Evolutionary conservation across 148 eudicot species (phyloP).

Genomic region (Rhododendron vialii): DNA sequence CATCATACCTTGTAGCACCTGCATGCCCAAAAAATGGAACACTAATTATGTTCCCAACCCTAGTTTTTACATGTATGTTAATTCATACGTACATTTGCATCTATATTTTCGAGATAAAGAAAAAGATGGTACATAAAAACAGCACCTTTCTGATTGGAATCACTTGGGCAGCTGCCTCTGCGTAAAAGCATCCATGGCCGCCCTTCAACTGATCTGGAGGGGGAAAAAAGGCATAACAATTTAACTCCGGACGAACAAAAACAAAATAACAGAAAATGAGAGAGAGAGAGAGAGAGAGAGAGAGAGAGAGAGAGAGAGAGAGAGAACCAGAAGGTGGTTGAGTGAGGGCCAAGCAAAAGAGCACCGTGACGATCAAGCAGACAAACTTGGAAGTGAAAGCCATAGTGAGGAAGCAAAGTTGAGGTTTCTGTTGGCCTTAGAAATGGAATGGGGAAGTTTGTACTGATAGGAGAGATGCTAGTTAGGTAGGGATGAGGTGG

Average conservation of each 20-base stretch:
- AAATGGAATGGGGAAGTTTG: neutral
- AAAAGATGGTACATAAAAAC: neutral
- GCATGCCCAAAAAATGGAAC: too few species aligned
- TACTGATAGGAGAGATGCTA: neutral
- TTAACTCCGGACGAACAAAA: neutral
- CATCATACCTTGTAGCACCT: neutral
- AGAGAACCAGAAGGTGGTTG: constrained; percentile 4
- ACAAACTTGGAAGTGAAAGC: constrained; percentile 4
- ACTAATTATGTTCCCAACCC: too few species aligned
- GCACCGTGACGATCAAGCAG: neutral
- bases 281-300: neutral
- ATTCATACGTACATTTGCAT: neutral
- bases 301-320: constrained; percentile 6
- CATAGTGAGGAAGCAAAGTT: neutral
- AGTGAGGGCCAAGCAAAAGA: constrained; percentile 2
- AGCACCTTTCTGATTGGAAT: constrained; percentile 6
- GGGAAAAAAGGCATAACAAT: neutral
- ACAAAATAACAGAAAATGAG: too few species aligned
- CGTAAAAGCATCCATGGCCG: constrained; percentile 4
- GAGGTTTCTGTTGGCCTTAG: neutral
- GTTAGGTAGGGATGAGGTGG: neutral
- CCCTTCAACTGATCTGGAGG: neutral
- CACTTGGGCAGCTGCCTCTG: constrained; percentile 8
- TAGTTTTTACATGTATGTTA: too few species aligned
- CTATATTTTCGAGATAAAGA: neutral